Evolutionary conservation across 1,284 basidiomycete genomes (phyloP), one percentile per base, ranked within the genome.

Genomic region (Cystobasidium slooffiae): DNA sequence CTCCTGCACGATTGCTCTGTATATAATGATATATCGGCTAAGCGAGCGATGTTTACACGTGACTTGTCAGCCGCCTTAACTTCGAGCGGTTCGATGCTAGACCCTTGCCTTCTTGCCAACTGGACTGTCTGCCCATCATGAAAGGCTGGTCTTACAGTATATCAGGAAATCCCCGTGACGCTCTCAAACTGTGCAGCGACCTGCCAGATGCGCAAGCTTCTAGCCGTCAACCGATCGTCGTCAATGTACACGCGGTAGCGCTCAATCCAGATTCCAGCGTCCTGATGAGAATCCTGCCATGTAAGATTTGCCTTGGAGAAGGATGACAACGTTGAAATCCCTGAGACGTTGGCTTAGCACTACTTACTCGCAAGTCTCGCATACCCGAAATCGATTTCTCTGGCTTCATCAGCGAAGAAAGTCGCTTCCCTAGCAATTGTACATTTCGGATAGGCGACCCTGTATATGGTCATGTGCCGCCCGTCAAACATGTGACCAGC

Each of bases 321-420:
- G 14, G 37, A 3, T 16, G 7, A 39, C 12, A 6, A 5, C n/a
- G 47, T n/a, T 3, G 6, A 14, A 5, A 1, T 31, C n/a, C 20
- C 9, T 46, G 8, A 18, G 12, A n/a, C 24, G 8, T 18, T 62
- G 14, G 20, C n/a, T n/a, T 43, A 44, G 14, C 16, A 16, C 22
- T 10, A 16, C 39, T 62, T 9, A 39, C 37, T 31, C 49, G 64
- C 12, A 8, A 16, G 12, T 12, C 64, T 9, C 64, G 64, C n/a
- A 55, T 53, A 43, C 64, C 64, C 5, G 64, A 67, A 53, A 67
- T 67, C 64, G 64, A 67, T 37, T 67, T 67, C 49, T 10, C 64
- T 4, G 64, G 64, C 20, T 6, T 37, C 12, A 53, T 67, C 16
- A 39, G 24, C 1, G 31, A 43, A 43, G 16, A 14, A 67, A 49